Base-by-base conservation (phyloP, 1,139 yeast species). In the Nakaseomyces nivariensis region DNA sequence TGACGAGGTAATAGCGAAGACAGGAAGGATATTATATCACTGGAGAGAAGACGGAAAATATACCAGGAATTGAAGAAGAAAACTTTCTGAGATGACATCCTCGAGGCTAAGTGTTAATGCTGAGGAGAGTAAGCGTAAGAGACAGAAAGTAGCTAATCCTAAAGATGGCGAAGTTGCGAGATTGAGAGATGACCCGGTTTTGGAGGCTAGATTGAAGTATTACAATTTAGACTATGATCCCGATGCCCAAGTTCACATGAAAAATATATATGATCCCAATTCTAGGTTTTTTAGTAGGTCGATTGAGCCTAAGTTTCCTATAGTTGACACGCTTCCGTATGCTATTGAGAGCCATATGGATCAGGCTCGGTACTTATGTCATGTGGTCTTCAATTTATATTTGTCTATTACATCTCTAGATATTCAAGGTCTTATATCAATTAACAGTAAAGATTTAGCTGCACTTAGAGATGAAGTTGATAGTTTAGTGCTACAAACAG, bases 331-430 rank as follows among this genome's bases (percentile, higher is more conserved):
- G 48, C 72, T 92, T 41, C 98, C 98, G 0, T 92, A 92, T 64
- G 70, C 72, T 43, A 77, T 84, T 1, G 97, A 89, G 65, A 64
- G 78, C 1, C 81, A 81, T 8, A 71, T 71, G 44, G 95, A 86
- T 54, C 85, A 81, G 52, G 84, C 88, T 17, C 77, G 76, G 51
- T 90, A 88, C 59, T 72, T 92, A 48, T 76, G 88, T 49, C 95
- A 84, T 61, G 85, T 92, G 34, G 75, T 89, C 34, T 77, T 84
- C 3, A 89, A 88, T 66, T 68, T 92, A 27, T 87, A 87, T 64
- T 78, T 87, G 52, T 88, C 96, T 10, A 77, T 88, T 51, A 75
- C 79, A 56, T 81, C 95, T 4, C 71, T 82, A 56, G 96, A 89
- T 64, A 71, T 87, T 25, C 84, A 81, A 59, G 95, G 96, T 0